Evolutionary conservation across 116 monocot species (phyloP).

Genomic region (Cymodocea nodosa): DNA sequence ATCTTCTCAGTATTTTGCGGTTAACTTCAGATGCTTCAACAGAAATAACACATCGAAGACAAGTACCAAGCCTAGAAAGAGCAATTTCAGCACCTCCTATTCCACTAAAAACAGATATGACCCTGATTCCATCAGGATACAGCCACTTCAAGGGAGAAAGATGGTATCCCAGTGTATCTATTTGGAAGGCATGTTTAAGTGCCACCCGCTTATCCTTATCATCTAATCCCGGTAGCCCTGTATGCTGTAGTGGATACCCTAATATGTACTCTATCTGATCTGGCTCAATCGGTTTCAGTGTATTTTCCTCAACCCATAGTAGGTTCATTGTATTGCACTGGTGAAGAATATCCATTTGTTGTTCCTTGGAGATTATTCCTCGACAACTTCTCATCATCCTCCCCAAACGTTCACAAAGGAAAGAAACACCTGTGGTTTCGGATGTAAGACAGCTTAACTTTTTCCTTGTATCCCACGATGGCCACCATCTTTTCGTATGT

Average conservation of each 20-base stretch:
- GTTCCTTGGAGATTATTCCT: conserved; percentile 54
- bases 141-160: conserved; percentile 49
- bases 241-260: conserved; percentile 58
- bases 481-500: conserved; percentile 70
- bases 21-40: conserved; percentile 52
- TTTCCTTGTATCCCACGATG: conserved; percentile 87
- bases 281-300: conserved; percentile 50
- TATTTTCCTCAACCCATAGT: conserved; percentile 60
- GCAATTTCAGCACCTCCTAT: conserved; percentile 67
- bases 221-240: conserved; percentile 22
- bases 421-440: conserved; percentile 24
- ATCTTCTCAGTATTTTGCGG: conserved; percentile 42
- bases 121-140: conserved; percentile 53
- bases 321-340: conserved; percentile 63
- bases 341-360: conserved; percentile 51
- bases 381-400: conserved; percentile 40
- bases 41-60: conserved; percentile 55
- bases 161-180: conserved; percentile 63
- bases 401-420: conserved; percentile 39
- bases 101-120: conserved; percentile 67
- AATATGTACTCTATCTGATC: conserved; percentile 52
- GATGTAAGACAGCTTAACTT: conserved; percentile 46
- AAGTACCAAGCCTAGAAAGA: conserved; percentile 59
- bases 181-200: conserved; percentile 57
- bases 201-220: conserved; percentile 25